Conservation (phyloP, 495 filamentous ascomycete genomes). For the Podospora australis region DNA sequence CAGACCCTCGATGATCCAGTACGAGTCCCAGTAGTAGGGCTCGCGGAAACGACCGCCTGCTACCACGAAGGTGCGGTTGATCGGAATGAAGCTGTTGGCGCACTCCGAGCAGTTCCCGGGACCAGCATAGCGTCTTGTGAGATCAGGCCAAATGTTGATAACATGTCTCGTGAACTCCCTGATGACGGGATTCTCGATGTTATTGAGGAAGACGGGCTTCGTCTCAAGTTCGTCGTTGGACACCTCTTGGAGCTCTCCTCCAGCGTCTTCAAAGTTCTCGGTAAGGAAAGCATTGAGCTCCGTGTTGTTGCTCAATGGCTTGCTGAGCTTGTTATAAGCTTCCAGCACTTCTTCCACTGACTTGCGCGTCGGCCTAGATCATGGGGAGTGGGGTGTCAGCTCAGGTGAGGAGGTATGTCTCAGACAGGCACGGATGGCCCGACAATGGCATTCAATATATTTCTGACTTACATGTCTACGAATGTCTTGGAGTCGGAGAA, state of each 20-base stretch:
- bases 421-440: not conserved
- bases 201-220: constrained; percentile 37
- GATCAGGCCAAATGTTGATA: constrained; percentile 47
- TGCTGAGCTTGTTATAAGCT: constrained; percentile 35
- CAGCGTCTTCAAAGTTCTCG: constrained; percentile 40
- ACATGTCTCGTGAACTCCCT: constrained; percentile 42
- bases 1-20: constrained; percentile 46
- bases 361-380: constrained; percentile 40
- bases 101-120: constrained; percentile 36
- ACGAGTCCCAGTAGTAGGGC: constrained; percentile 49
- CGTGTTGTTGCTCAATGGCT: constrained; percentile 43
- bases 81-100: constrained; percentile 43
- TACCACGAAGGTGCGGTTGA: constrained; percentile 48
- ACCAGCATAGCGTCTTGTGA: constrained; percentile 40
- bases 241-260: constrained; percentile 41
- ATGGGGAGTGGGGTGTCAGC: not conserved
- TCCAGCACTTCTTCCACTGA: constrained; percentile 39
- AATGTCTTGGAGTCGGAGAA: constrained; percentile 48
- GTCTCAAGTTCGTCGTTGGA: constrained; percentile 32
- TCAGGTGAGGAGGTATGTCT: constrained; percentile 4
- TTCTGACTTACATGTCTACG: constrained; percentile 47
- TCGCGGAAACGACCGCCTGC: constrained; percentile 47
- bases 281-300: constrained; percentile 40
- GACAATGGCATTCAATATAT: not conserved
- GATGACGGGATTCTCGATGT: constrained; percentile 36